phyloP scores from a whole-genome alignment of 768 basidiomycete genomes.

The Auricularia auricula-judae region DNA sequence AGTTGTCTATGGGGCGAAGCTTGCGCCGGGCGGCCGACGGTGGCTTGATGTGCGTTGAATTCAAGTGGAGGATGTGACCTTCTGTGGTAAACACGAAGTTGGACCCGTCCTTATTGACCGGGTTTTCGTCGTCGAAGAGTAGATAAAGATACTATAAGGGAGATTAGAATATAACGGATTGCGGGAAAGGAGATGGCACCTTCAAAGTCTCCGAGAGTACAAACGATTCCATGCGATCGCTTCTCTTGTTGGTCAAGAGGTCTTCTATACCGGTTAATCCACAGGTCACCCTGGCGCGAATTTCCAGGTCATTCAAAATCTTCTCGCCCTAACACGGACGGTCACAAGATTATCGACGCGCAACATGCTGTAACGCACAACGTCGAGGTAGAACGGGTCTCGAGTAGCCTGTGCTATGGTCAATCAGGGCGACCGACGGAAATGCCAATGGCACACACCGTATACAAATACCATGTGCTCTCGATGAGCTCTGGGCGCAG shows the following conservation, averaged over 20 bases:
- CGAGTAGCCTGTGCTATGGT: conserved; percentile 59
- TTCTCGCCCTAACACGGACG: conserved; percentile 45
- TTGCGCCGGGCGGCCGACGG: conserved; percentile 48
- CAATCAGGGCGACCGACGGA: background rate
- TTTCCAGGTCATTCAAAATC: conserved; percentile 61
- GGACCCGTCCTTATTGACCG: conserved; percentile 61
- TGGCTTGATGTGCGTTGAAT: conserved; percentile 39
- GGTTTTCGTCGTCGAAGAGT: conserved; percentile 80
- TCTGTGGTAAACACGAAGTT: conserved; percentile 93
- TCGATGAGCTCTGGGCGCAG: conserved; percentile 89
- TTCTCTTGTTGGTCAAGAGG: conserved; percentile 62
- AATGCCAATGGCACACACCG: conserved; percentile 33
- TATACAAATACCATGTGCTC: conserved; percentile 92
- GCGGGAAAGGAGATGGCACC: conserved; percentile 29
- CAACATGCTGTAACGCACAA: conserved; percentile 18
- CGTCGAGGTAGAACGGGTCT: conserved; percentile 85
- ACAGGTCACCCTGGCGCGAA: conserved; percentile 72
- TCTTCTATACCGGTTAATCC: conserved; percentile 78
- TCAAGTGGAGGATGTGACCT: conserved; percentile 76
- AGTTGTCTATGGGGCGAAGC: conserved; percentile 49
- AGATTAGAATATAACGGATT: background rate
- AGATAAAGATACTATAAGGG: conserved; percentile 73
- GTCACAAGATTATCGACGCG: background rate
- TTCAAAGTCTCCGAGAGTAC: conserved; percentile 88
- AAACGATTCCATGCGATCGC: conserved; percentile 97